These are phyloP conservation scores for Trichoderma arundinaceum DNA, from an alignment of 2,329 filamentous ascomycete genomes.

Conservation along the genomic window DNA sequence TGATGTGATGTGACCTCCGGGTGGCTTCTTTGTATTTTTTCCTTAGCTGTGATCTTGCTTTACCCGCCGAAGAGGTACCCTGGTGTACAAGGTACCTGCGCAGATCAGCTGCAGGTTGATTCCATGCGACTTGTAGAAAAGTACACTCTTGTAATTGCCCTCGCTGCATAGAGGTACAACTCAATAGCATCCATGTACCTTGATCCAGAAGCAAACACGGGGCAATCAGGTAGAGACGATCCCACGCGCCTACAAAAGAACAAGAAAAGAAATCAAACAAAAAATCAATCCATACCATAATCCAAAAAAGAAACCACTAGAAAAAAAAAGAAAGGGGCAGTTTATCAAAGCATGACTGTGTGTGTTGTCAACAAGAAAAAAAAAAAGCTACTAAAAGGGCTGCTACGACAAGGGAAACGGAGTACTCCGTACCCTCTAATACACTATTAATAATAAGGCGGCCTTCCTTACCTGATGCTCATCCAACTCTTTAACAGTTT, in stretches of 20 bases:
- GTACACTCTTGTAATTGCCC: no score
- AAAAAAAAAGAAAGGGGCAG: not conserved
- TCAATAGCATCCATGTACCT: no score
- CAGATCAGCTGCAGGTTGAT: no score
- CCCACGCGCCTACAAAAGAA: not conserved
- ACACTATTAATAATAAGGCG: conserved; percentile 5
- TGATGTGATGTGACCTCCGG: conserved; percentile 26
- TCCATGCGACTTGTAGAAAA: no score
- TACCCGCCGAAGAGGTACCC: no score
- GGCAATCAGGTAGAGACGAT: no score
- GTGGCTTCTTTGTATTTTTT: not conserved
- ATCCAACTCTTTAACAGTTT: conserved; percentile 5
- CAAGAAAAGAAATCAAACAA: not conserved
- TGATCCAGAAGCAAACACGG: no score
- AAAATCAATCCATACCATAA: no score
- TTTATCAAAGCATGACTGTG: not conserved
- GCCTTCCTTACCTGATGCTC: conserved; percentile 12
- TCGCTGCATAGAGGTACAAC: no score
- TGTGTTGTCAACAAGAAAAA: not conserved
- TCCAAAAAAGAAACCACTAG: not conserved
- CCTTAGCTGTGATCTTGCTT: no score
- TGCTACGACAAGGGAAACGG: conserved; percentile 3
- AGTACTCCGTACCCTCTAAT: conserved; percentile 3
- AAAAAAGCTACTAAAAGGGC: no score
- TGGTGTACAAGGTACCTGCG: no score